These are phyloP conservation scores for Pseudonitzschia multiseries DNA, from an alignment of 108 stramenopile species.

Conservation along the genomic window DNA sequence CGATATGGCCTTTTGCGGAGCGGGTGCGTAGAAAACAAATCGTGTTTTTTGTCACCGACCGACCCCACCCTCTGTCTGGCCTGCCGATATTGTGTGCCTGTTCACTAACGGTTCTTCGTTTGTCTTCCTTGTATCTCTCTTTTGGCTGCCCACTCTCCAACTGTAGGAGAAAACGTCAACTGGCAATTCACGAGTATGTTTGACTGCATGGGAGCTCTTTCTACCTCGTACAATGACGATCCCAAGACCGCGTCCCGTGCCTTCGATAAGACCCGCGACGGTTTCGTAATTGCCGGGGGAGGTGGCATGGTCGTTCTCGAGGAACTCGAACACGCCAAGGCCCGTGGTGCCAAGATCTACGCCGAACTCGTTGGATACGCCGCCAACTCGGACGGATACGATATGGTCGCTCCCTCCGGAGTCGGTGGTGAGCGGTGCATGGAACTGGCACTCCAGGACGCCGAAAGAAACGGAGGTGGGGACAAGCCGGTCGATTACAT, in stretches of 20 bases:
- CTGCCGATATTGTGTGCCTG: neutral
- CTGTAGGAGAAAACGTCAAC: constrained; percentile 76
- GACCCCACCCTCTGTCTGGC: too few species aligned
- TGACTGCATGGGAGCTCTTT: constrained; percentile 95
- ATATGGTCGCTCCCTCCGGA: constrained; percentile 98
- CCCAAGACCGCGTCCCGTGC: constrained; percentile 89
- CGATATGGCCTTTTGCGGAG: constrained; percentile 91
- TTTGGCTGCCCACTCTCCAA: constrained; percentile 12
- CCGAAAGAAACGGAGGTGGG: constrained; percentile 49
- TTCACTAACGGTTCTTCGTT: constrained; percentile 1
- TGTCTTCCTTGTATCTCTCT: neutral
- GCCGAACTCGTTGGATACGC: constrained; percentile 97
- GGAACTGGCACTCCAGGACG: constrained; percentile 88
- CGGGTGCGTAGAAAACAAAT: constrained; percentile 49
- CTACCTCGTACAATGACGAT: constrained; percentile 87
- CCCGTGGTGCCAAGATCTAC: constrained; percentile 94
- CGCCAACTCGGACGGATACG: constrained; percentile 98
- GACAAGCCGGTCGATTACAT: constrained; percentile 91
- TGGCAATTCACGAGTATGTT: constrained; percentile 94
- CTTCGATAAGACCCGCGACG: constrained; percentile 96
- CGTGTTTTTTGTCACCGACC: neutral
- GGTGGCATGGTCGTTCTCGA: constrained; percentile 96
- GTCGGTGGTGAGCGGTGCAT: constrained; percentile 93
- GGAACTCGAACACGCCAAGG: constrained; percentile 95
- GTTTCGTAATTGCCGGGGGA: constrained; percentile 99